Conservation (phyloP, 2,329 filamentous ascomycete species). For the Colletotrichum brevisporum region DNA sequence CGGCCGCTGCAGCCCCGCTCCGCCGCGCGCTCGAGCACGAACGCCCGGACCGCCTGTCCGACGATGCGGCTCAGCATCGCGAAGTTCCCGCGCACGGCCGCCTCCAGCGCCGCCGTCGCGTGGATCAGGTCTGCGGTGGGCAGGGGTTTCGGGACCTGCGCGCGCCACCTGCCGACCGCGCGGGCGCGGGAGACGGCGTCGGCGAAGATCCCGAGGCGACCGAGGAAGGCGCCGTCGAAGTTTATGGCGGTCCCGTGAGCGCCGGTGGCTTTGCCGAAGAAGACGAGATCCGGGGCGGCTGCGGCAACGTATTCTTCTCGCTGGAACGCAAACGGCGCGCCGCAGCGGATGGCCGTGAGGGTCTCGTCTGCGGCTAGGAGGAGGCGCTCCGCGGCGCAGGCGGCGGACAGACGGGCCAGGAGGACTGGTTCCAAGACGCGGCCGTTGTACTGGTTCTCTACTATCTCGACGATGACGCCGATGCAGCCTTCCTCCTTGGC, state of each 20-base stretch:
- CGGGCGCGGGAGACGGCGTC: neutral
- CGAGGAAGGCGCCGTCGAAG: slow-evolving; percentile 28
- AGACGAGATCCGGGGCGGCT: slow-evolving; percentile 43
- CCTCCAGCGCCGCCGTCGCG: slow-evolving; percentile 21
- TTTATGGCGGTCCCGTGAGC: slow-evolving; percentile 22
- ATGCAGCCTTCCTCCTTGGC: slow-evolving; percentile 44
- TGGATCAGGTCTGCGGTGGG: slow-evolving; percentile 29
- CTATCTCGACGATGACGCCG: slow-evolving; percentile 44
- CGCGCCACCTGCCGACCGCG: slow-evolving; percentile 33
- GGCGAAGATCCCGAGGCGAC: slow-evolving; percentile 10
- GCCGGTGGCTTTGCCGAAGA: slow-evolving; percentile 43
- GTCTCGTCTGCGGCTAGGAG: slow-evolving; percentile 45
- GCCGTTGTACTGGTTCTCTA: slow-evolving; percentile 44
- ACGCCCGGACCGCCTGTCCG: slow-evolving; percentile 17
- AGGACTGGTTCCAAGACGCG: slow-evolving; percentile 40
- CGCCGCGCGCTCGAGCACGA: slow-evolving; percentile 17
- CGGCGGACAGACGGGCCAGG: slow-evolving; percentile 36
- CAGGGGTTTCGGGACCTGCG: slow-evolving; percentile 20
- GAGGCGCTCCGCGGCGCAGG: slow-evolving; percentile 41
- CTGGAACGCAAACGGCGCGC: slow-evolving; percentile 47
- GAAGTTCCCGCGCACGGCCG: slow-evolving; percentile 16
- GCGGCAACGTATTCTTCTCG: slow-evolving; percentile 42
- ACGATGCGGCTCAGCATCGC: slow-evolving; percentile 33
- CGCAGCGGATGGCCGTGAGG: slow-evolving; percentile 45
- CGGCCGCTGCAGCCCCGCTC: neutral